These are phyloP conservation scores for Elsinoe perseae DNA, from an alignment of 2,329 filamentous ascomycete species.

Conservation along the genomic window DNA sequence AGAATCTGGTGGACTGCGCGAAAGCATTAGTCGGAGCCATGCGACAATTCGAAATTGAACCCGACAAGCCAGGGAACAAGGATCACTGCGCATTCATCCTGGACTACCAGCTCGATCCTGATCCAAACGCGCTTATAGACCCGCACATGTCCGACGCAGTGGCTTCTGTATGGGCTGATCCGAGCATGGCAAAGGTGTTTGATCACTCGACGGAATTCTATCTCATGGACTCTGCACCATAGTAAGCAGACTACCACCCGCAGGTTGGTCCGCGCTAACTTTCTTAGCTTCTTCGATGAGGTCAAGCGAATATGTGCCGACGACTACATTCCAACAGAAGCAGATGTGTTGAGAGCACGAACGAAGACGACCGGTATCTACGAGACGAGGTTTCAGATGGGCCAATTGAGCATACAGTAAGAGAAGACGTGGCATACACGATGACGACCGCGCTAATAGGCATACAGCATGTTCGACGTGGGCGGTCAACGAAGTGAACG, in stretches of 20 bases:
- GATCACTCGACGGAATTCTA: slow-evolving; percentile 98
- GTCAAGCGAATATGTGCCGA: slow-evolving; percentile 72
- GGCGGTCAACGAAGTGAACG: slow-evolving; percentile 93
- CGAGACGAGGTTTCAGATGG: slow-evolving; percentile 97
- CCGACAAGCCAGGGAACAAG: slow-evolving; percentile 61
- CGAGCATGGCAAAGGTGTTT: slow-evolving; percentile 71
- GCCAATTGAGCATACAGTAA: slow-evolving; percentile 96
- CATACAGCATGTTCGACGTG: slow-evolving; percentile 90
- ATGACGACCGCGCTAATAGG: slow-evolving; percentile 23
- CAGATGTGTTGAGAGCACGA: slow-evolving; percentile 88
- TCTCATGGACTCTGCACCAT: slow-evolving; percentile 97
- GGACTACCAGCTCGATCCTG: slow-evolving; percentile 83
- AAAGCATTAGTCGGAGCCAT: slow-evolving; percentile 89
- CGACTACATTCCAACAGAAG: slow-evolving; percentile 86
- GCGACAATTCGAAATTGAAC: slow-evolving; percentile 81
- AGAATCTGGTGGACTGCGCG: slow-evolving; percentile 94
- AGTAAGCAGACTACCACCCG: slow-evolving; percentile 53
- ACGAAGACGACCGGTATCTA: slow-evolving; percentile 99
- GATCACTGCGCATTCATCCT: slow-evolving; percentile 71
- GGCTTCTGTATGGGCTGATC: slow-evolving; percentile 82
- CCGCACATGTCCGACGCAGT: slow-evolving; percentile 74
- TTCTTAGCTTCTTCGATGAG: slow-evolving; percentile 84
- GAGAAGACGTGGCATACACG: slow-evolving; percentile 30
- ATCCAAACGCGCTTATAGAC: slow-evolving; percentile 79
- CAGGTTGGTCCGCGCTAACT: slow-evolving; percentile 17